Evolutionary conservation across 345 rosid genomes (phyloP), one percentile per base, ranked within the genome.

Genomic region (Sisymbrium irio): DNA sequence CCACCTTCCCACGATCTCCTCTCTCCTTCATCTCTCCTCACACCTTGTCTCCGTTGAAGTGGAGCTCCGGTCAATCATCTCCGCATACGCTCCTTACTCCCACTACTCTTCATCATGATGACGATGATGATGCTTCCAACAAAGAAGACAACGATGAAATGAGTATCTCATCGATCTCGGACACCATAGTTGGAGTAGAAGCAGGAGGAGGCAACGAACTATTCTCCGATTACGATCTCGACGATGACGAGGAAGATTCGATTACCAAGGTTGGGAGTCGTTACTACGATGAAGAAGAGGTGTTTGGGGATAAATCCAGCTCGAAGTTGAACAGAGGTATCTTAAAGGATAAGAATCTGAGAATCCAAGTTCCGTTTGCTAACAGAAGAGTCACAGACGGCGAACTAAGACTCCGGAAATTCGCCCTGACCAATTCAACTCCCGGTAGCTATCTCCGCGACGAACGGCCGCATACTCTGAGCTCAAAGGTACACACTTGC

Each of bases 161-260:
- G 83, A 91, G 97, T 68, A 86, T 86, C 18, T 88, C 79, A 25
- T 89, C 97, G 0, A 91, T 78, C 70, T 84, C 80, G 0, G 89
- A 84, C 42, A 56, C 66, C 50, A 0, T 18, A 47, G 53, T 0
- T 18, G 4, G 0, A 35, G 77, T 65, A 22, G 25, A 22, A n/a
- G n/a, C n/a, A 60, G 84, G 62, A 65, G 74, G 51, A 61, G 77
- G 70, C 1, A 47, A 67, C 73, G 75, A 62, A 1, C 65, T 53
- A 28, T 82, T 75, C 72, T 83, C 88, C 30, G 90, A 86, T 71
- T 56, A 46, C 53, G 76, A 76, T 56, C 2, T 76, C 5, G 81
- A 75, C 3, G 86, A 72, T 4, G 67, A n/a, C 55, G 86, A 73
- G 4, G 65, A 65, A 28, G 79, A 73, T 4, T 36, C 49, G 19